These are phyloP conservation scores for Zopfochytrium polystomum DNA, from an alignment of 371 early-diverging fungal genomes.

Conservation along the genomic window DNA sequence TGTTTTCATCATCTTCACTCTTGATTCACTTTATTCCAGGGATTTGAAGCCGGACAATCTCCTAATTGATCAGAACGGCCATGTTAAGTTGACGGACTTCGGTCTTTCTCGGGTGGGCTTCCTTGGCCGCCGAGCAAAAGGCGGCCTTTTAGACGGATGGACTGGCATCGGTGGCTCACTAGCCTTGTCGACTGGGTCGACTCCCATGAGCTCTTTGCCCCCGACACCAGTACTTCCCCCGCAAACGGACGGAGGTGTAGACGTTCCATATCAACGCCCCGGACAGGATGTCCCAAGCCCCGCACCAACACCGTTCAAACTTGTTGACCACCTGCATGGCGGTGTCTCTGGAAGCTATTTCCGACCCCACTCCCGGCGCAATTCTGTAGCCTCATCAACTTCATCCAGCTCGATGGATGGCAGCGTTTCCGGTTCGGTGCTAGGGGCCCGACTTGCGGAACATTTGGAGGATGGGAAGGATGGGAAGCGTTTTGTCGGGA, in stretches of 20 bases:
- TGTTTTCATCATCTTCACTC: conserved; percentile 11
- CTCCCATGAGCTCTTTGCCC: no score
- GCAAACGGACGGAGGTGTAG: background rate
- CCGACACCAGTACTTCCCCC: no score
- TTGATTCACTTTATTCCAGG: conserved; percentile 35
- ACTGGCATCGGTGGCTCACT: background rate
- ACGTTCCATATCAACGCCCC: conserved; percentile 1
- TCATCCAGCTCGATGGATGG: conserved; percentile 22
- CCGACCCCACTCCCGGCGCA: conserved; percentile 30
- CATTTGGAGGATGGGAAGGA: conserved; percentile 22
- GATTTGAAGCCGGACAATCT: conserved; percentile 91
- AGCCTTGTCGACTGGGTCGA: conserved; percentile 12
- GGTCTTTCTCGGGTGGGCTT: conserved; percentile 88
- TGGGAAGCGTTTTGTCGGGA: conserved; percentile 70
- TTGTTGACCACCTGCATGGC: no score
- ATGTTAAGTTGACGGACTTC: conserved; percentile 93
- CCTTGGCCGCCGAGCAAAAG: conserved; percentile 72
- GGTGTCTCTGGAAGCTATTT: no score
- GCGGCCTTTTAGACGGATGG: conserved; percentile 28
- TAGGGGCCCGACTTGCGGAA: conserved; percentile 31
- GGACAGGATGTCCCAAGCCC: conserved; percentile 6
- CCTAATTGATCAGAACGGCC: conserved; percentile 85
- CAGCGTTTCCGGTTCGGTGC: background rate
- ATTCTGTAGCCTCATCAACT: conserved; percentile 35
- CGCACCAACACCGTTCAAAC: conserved; percentile 9